Conservation (phyloP, 805 yeast genomes). For the Starmerella apicola region DNA sequence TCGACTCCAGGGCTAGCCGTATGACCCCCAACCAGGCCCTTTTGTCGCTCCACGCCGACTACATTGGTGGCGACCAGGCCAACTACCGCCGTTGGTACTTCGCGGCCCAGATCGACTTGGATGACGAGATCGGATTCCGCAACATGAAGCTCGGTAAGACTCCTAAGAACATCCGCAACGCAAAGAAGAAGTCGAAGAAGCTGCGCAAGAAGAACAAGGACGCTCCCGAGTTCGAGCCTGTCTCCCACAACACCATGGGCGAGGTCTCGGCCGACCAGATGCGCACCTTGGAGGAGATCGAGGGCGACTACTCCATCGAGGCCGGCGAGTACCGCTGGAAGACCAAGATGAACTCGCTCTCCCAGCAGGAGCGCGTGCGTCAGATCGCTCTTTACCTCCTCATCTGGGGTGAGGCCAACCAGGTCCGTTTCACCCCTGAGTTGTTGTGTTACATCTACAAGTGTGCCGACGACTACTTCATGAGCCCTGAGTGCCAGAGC, state of each 20-base stretch:
- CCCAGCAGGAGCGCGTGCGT: slow-evolving; percentile 46
- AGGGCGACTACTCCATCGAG: slow-evolving; percentile 52
- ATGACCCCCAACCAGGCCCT: slow-evolving; percentile 61
- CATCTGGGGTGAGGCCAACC: slow-evolving; percentile 72
- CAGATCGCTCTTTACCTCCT: slow-evolving; percentile 52
- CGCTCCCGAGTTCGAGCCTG: slow-evolving; percentile 24
- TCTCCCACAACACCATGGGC: slow-evolving; percentile 28
- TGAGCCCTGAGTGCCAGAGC: slow-evolving; percentile 83
- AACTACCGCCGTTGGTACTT: slow-evolving; percentile 89
- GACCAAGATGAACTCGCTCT: slow-evolving; percentile 41
- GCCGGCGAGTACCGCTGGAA: slow-evolving; percentile 81
- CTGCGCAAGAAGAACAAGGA: slow-evolving; percentile 33
- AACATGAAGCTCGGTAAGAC: slow-evolving; percentile 44
- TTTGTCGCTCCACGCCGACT: slow-evolving; percentile 69
- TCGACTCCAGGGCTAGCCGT: slow-evolving; percentile 80
- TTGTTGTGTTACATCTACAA: slow-evolving; percentile 87
- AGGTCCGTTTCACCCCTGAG: slow-evolving; percentile 85
- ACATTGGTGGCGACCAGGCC: slow-evolving; percentile 81
- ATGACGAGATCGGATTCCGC: slow-evolving; percentile 50
- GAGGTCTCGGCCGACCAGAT: slow-evolving; percentile 32
- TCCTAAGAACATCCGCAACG: slow-evolving; percentile 34
- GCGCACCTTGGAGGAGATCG: slow-evolving; percentile 52
- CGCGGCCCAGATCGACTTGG: slow-evolving; percentile 69
- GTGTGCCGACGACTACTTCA: slow-evolving; percentile 81
- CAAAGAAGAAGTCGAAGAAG: slow-evolving; percentile 35